These are phyloP conservation scores for Globisporangium paroecandrum DNA, from an alignment of 352 stramenopile genomes.

Conservation along the genomic window DNA sequence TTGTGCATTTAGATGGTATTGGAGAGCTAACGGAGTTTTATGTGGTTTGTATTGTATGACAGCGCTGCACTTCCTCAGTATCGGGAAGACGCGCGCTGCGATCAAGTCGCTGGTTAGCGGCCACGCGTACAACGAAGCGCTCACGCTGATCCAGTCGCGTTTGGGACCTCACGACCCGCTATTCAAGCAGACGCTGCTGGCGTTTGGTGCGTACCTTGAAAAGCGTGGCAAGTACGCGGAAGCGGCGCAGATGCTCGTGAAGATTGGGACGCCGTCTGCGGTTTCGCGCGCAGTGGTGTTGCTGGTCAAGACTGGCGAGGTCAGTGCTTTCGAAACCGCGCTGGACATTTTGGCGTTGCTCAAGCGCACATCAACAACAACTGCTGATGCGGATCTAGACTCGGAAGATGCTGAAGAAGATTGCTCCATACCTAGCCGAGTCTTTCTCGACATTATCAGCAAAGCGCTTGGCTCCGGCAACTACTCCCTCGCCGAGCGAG, in stretches of 20 bases:
- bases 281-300: constrained; percentile 23
- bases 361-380: not conserved
- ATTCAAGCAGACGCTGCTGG: constrained; percentile 32
- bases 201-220: constrained; percentile 37
- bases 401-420: not conserved
- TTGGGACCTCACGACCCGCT: constrained; percentile 40
- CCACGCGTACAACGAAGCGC: constrained; percentile 47
- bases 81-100: constrained; percentile 54
- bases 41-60: not conserved
- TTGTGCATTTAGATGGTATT: not conserved
- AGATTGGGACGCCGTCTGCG: constrained; percentile 22
- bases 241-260: constrained; percentile 27
- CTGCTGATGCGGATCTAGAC: not conserved
- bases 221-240: constrained; percentile 30
- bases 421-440: constrained; percentile 33
- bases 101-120: constrained; percentile 37
- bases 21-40: not conserved
- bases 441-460: constrained; percentile 38
- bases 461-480: constrained; percentile 17
- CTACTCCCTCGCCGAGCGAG: constrained; percentile 33
- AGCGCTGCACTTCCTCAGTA: constrained; percentile 59
- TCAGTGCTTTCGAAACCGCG: constrained; percentile 25
- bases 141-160: constrained; percentile 44
- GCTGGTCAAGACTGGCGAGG: constrained; percentile 36
- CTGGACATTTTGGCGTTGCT: constrained; percentile 28